Evolutionary conservation across 2,329 filamentous ascomycete genomes (phyloP).

Genomic region (Pseudofabraea citricarpa): DNA sequence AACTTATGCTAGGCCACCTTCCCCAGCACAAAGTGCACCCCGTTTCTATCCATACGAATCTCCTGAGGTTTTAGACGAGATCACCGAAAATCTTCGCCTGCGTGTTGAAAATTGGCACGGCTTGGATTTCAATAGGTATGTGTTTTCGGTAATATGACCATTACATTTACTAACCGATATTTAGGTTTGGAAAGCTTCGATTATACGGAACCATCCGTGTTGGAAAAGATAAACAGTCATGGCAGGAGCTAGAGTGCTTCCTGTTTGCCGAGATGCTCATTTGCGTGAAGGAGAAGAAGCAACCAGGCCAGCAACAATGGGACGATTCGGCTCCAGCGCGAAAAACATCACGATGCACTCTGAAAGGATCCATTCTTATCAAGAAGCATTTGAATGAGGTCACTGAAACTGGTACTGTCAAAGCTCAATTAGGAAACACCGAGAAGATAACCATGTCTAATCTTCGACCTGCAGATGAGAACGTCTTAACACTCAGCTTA

Average conservation of each 20-base stretch:
- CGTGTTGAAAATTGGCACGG: constrained; percentile 99
- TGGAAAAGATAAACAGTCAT: constrained; percentile 91
- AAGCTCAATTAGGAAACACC: constrained; percentile 22
- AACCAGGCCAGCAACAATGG: constrained; percentile 56
- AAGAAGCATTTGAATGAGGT: constrained; percentile 96
- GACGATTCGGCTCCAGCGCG: constrained; percentile 52
- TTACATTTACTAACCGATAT: constrained; percentile 9
- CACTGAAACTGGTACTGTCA: constrained; percentile 56
- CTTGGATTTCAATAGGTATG: constrained; percentile 77
- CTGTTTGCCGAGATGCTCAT: constrained; percentile 99
- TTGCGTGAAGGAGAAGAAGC: constrained; percentile 96
- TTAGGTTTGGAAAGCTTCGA: constrained; percentile 83
- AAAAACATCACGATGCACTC: constrained; percentile 72
- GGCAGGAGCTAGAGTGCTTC: constrained; percentile 97
- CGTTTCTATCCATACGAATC: constrained; percentile 70
- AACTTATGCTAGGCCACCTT: constrained; percentile 49
- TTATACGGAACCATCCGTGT: constrained; percentile 87
- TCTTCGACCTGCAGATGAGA: constrained; percentile 56
- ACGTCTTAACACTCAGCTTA: constrained; percentile 81
- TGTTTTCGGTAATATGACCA: constrained; percentile 3
- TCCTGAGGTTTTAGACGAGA: constrained; percentile 71
- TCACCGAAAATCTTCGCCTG: constrained; percentile 76
- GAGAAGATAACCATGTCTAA: constrained; percentile 30
- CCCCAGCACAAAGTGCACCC: constrained; percentile 45
- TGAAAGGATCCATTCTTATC: constrained; percentile 97